A percentile compares a stretch with the other conserved stretches of the same genome.
Conservation (phyloP, 148 eudicot genomes). For the Bassia scoparia region DNA sequence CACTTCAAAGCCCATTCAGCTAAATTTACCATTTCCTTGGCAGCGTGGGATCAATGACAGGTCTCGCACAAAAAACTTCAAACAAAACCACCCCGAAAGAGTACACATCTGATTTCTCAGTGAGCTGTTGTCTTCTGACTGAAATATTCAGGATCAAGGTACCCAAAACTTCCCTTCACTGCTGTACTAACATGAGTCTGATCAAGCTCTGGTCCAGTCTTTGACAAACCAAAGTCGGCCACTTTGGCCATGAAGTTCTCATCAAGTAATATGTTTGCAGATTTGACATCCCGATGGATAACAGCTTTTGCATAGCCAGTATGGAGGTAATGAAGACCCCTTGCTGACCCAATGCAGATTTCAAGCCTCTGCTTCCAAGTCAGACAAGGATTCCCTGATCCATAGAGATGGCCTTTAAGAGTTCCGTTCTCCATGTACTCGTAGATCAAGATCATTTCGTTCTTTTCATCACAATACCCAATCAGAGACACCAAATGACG, state of each 20-base stretch:
- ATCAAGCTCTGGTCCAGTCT: conserved; percentile 31
- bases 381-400: conserved; percentile 19
- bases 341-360: conserved; percentile 32
- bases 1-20: conserved; percentile 38
- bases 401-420: conserved; percentile 28
- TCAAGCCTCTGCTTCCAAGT: conserved; percentile 33
- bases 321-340: conserved; percentile 35
- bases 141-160: conserved; percentile 34
- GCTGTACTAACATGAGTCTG: conserved; percentile 36
- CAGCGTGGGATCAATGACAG: conserved; percentile 33
- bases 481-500: conserved; percentile 31
- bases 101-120: conserved; percentile 34
- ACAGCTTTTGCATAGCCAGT: conserved; percentile 25
- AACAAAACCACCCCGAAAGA: conserved; percentile 34
- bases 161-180: conserved; percentile 33
- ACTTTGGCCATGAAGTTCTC: conserved; percentile 33
- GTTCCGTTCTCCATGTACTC: conserved; percentile 35
- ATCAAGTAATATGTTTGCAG: conserved; percentile 31
- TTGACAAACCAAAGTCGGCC: conserved; percentile 31
- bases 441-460: conserved; percentile 31
- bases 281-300: conserved; percentile 33
- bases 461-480: conserved; percentile 32
- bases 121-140: conserved; percentile 33
- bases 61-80: conserved; percentile 31
- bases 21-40: conserved; percentile 33